Conservation (phyloP, 2,329 filamentous ascomycete genomes). For the Trichoderma asperellum region DNA sequence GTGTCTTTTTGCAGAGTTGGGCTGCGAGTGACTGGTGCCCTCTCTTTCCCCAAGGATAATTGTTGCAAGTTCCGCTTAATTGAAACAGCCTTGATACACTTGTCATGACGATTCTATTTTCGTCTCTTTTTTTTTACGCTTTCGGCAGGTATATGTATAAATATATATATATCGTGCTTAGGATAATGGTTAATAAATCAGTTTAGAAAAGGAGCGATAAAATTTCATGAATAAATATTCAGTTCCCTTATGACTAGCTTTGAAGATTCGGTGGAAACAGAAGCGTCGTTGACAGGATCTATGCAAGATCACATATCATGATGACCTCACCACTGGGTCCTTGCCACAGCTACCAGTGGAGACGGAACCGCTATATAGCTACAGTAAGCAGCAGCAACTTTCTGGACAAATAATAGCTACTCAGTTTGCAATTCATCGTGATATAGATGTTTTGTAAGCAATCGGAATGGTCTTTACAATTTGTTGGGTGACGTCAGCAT, state of each 20-base stretch:
- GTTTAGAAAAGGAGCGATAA: not conserved
- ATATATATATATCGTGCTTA: not conserved
- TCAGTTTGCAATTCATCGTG: not conserved
- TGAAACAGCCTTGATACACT: not conserved
- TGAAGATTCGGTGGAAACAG: not conserved
- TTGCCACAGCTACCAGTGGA: not conserved
- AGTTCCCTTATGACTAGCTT: not conserved
- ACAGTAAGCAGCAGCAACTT: not conserved
- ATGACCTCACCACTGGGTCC: not conserved
- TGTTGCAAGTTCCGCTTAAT: constrained; percentile 5
- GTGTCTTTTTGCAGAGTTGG: not conserved
- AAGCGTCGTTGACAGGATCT: not conserved
- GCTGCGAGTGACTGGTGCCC: not conserved
- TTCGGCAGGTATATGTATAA: too few relatives aligned
- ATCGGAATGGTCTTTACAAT: not conserved
- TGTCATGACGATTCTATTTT: not conserved
- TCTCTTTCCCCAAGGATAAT: not conserved
- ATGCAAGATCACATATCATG: not conserved
- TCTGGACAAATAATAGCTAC: not conserved
- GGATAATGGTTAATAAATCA: not conserved
- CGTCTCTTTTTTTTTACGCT: not conserved
- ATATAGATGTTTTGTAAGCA: not conserved
- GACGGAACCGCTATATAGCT: not conserved
- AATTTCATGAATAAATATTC: not conserved
- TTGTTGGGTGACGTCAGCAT: not conserved